Evolutionary conservation across 2,329 filamentous ascomycete genomes (phyloP), one percentile per base, ranked within the genome.

Genomic region (Ophiostoma quercus): DNA sequence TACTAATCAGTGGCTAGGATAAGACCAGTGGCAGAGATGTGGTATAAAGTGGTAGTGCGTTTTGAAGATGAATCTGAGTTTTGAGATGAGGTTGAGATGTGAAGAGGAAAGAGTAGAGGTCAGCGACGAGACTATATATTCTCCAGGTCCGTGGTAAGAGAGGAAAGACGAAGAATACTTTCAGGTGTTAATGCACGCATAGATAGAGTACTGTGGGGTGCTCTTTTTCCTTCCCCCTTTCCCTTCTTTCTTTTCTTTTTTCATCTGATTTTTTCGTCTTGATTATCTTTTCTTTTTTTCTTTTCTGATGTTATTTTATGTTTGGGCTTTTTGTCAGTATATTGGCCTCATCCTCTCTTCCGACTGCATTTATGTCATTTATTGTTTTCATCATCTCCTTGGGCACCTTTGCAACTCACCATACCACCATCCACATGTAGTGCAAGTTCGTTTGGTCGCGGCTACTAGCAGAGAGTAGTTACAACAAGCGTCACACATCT

Each of bases 51-150:
- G 39, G 39, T 41, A 41, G 9, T 41, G 39, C 12, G 39, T 11
- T 12, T 41, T 12, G 11, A 41, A 41, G 39, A 41, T 22, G 19
- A 34, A 34, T 5, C 4, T 34, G 34, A 8, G 34, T 34, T 34
- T 51, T 51, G 47, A 22, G 47, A 22, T 25, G 51, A 14, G 51
- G 51, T 25, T 57, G 22, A 57, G 47, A 12, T 25, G n/a, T 12
- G 14, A 68, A 32, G 29, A 11, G n/a, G 19, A 63, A 60, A 63
- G 22, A 43, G 34, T 39, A n/a, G 67, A 68, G 68, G 69, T 41
- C 62, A 54, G 68, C 51, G 34, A 68, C 47, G 70, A 67, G 65
- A 71, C 51, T 73, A 72, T 71, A 47, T 66, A 57, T 66, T 47
- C 29, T 68, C 22, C 16, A 25, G 65, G 41, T 25, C 63, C 62